A percentile compares a stretch with the other conserved stretches of the same genome.
These are phyloP conservation scores for Fusarium incarnatum DNA, from an alignment of 2,329 filamentous ascomycete species.

Conservation along the genomic window DNA sequence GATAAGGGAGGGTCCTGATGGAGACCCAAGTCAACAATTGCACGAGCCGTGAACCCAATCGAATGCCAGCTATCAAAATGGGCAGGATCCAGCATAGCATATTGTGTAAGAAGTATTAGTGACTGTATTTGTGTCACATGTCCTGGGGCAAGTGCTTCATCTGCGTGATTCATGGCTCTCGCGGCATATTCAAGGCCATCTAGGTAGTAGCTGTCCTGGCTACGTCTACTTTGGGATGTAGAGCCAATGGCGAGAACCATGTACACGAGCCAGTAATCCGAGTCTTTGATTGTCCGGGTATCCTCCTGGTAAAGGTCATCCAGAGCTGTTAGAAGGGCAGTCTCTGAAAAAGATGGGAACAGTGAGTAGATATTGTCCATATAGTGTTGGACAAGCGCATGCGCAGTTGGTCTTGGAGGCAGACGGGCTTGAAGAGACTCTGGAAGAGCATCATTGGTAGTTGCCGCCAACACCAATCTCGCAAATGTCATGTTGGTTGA, in stretches of 20 bases:
- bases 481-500: conserved; percentile 93
- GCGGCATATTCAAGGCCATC: conserved; percentile 68
- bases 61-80: conserved; percentile 96
- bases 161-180: conserved; percentile 79
- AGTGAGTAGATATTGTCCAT: conserved; percentile 83
- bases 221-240: conserved; percentile 76
- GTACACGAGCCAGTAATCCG: conserved; percentile 87
- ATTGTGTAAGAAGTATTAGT: conserved; percentile 85
- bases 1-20: conserved; percentile 89
- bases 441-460: conserved; percentile 78
- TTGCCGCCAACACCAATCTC: conserved; percentile 85
- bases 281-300: conserved; percentile 69
- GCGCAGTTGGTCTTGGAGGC: conserved; percentile 77
- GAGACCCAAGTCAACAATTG: conserved; percentile 88
- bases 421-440: conserved; percentile 69
- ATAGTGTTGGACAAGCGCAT: conserved; percentile 82
- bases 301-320: conserved; percentile 84
- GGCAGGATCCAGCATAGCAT: conserved; percentile 87
- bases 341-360: conserved; percentile 85
- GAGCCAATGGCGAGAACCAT: conserved; percentile 90
- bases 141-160: conserved; percentile 86
- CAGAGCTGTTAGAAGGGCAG: conserved; percentile 79
- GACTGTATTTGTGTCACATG: conserved; percentile 89
- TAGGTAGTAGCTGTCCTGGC: conserved; percentile 72
- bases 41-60: conserved; percentile 88